A percentile compares a stretch with the other conserved stretches of the same genome.
These are phyloP conservation scores for Austroboletus eburneus DNA, from an alignment of 768 basidiomycete genomes.

Conservation along the genomic window DNA sequence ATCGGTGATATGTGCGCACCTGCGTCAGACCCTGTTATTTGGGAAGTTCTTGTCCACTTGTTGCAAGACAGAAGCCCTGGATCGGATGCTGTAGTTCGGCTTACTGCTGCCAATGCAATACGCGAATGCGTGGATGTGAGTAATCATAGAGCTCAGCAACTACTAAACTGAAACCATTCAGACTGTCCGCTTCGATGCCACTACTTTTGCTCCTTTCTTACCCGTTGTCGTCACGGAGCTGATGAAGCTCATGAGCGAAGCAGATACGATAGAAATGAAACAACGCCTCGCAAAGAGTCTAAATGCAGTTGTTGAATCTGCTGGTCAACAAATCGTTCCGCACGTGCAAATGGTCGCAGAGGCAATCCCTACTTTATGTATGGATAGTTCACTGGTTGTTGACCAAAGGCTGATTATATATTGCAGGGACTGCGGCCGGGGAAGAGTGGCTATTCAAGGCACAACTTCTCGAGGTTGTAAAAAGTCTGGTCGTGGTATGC, in stretches of 20 bases:
- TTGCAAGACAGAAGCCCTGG: slow-evolving; percentile 64
- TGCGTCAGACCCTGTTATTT: slow-evolving; percentile 60
- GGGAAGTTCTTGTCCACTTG: slow-evolving; percentile 79
- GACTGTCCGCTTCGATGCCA: slow-evolving; percentile 61
- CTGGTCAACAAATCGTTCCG: slow-evolving; percentile 57
- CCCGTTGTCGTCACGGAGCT: slow-evolving; percentile 57
- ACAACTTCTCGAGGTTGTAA: slow-evolving; percentile 64
- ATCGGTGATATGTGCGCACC: slow-evolving; percentile 61
- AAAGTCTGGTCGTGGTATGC: slow-evolving; percentile 63
- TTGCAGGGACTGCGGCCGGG: slow-evolving; percentile 61
- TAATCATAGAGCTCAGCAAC: slow-evolving; percentile 5
- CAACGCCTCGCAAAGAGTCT: slow-evolving; percentile 66
- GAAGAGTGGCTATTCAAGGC: slow-evolving; percentile 71
- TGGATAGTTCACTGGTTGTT: slow-evolving; percentile 20
- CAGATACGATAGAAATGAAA: slow-evolving; percentile 74
- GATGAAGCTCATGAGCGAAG: slow-evolving; percentile 66
- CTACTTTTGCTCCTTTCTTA: slow-evolving; percentile 68
- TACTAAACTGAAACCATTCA: slow-evolving; percentile 26
- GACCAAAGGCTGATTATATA: slow-evolving; percentile 7
- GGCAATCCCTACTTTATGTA: slow-evolving; percentile 72
- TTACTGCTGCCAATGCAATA: slow-evolving; percentile 78
- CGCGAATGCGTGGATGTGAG: slow-evolving; percentile 83
- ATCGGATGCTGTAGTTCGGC: slow-evolving; percentile 79
- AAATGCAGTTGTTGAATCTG: slow-evolving; percentile 61
- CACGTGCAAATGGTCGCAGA: slow-evolving; percentile 55